Evolutionary conservation across 2,329 filamentous ascomycete genomes (phyloP), one percentile per base, ranked within the genome.

Genomic region (Dichotomopilus funicola): DNA sequence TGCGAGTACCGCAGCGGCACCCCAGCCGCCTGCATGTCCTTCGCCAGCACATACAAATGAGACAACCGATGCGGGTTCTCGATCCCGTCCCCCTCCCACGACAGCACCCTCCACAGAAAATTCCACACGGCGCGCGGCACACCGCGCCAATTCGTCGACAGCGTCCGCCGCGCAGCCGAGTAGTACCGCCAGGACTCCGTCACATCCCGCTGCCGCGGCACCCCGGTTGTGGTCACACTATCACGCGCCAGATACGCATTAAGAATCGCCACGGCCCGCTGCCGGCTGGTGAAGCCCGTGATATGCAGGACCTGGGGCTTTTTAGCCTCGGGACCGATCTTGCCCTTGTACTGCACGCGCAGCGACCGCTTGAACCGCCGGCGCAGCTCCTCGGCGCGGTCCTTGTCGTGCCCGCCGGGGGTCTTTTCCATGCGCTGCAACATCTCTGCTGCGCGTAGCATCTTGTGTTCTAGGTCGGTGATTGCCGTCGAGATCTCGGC

Each of bases 81-180:
- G 8, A 71, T 66, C 43, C 80, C 74, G 6, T 78, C 66, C 42
- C 80, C 74, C 8, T 78, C 72, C 45, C 76, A 75, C 1, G 83
- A 80, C 44, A 86, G 72, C 1, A 81, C 69, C 35, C 77, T 72
- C 87, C 87, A 92, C 7, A 92, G 68, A 1, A 83, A 67, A n/a
- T 79, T 71, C 81, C 87, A 87, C 4, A 81, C 76, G 12, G 79
- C 75, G 8, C 74, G 65, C 0, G 86, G 80, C n/a, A 91, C 76
- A 35, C 75, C 74, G 38, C 74, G 67, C 70, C 83, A 78, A 8
- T 71, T 67, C 19, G 70, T 70, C 1, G 74, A 68, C 43, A 84
- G 68, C 6, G 69, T 65, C 11, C 69, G 67, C 9, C 78, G 71
- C 2, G 76, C 75, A 0, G 71, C 68, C 47, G 74, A 72, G 63